Evolutionary conservation across 352 stramenopile genomes (phyloP), one percentile per base, ranked within the genome.

Genomic region (Elongisporangium undulatum): DNA sequence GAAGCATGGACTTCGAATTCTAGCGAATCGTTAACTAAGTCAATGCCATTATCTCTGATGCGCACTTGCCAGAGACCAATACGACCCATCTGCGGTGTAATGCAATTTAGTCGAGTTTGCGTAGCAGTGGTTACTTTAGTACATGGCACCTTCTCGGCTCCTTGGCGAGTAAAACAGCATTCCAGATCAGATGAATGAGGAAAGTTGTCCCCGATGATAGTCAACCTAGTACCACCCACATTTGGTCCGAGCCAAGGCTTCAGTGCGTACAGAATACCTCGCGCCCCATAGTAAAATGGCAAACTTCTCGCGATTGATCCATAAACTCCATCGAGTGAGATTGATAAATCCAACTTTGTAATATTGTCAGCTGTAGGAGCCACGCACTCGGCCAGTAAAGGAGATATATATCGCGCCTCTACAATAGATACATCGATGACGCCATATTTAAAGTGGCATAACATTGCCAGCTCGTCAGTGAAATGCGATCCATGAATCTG

Each of bases 181-280:
- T 74, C 51, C 17, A 91, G 39, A 10, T 63, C 48, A 9, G 61
- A 65, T 7, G 67, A 64, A 22, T 62, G 54, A 19, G 66, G 58
- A 56, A 94, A 91, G 5, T 71, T 68, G n/a, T 75, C 71, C 26
- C 74, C 72, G 24, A 67, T 72, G 7, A 92, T 54, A 34, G 62
- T 64, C 34, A 91, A 48, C 0, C 6, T 57, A 19, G 55, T 68
- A 19, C 66, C 68, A 41, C 67, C 64, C 20, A 19, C 21, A 24
- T 67, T 82, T 12, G 69, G 53, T 17, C 72, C 79, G 7, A 90
- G 56, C 53, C 59, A 70, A 12, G 87, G 87, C 12, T 78, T 51
- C 15, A 95, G 54, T 1, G 58, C 21, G 19, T 74, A 71, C 0
- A 92, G 15, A 6, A 71, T 26, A 0, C 70, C 55, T 41, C 66